Evolutionary conservation across 176 grass and related monocot species (phyloP), one percentile per base, ranked within the genome.

Genomic region (Carex pumila): DNA sequence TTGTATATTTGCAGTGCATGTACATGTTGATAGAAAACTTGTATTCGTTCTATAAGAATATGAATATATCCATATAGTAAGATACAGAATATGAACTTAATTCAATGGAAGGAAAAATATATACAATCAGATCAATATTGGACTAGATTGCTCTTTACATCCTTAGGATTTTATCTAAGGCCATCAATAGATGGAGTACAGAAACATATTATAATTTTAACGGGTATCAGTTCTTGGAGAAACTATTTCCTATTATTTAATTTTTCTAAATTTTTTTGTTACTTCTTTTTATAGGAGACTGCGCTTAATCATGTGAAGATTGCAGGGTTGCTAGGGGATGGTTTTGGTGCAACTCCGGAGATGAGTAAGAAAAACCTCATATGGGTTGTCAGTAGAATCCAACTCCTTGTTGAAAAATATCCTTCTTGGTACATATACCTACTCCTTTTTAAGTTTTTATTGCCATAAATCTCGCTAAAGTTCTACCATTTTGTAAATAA

Each of bases 361-460:
- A 99, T 99, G 97, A 96, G 91, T 87, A 99, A 99, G 79, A 86
- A 88, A 47, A 96, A 96, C 80, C 92, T 99, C 76, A 99, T 99
- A 39, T 99, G 97, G 97, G 97, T 99, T 61, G 97, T 99, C 87
- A 94, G 93, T 82, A 99, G 94, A 90, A 99, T 99, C 82, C 93
- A 99, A 86, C 89, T 99, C 47, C 90, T 96, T 84, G 90, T 99
- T 65, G 93, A 94, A 4, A 84, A 79, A 67, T 99, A 99, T 84
- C 97, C 97, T 45, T 92, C 91, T 6, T 99, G 97, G 97, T 99
- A 94, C 17, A 39, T 88, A 88, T 77, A 30, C 68, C 2, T 37
- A 52, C 73, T 67, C 4, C 34, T 11, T 45, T 61, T 65, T 19
- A 3, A 22, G 49, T 64, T 67, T 39, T 81, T 92, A 84, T 5